Evolutionary conservation across 345 rosid genomes (phyloP).

Genomic region (Melaleuca quinquenervia): DNA sequence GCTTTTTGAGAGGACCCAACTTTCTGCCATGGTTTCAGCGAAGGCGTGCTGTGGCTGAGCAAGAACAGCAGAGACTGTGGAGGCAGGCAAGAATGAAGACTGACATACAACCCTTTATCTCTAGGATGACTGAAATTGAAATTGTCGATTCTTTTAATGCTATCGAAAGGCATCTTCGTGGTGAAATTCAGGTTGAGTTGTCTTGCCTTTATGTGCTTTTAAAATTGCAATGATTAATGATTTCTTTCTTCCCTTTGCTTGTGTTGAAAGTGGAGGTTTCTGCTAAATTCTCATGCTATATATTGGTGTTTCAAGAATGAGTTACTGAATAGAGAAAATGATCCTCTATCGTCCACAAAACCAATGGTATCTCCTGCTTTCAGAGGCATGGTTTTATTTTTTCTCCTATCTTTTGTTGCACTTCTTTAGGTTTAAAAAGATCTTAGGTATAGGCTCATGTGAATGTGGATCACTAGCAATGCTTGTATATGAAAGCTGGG

Average conservation of each 20-base stretch:
- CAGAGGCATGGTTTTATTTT: neutral
- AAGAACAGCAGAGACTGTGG: conserved; percentile 85
- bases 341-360: neutral
- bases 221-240: too few species aligned
- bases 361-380: neutral
- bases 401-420: neutral
- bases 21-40: conserved; percentile 94
- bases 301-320: neutral
- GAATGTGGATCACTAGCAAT: neutral
- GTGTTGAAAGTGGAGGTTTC: neutral
- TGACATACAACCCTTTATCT: conserved; percentile 50
- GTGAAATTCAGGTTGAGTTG: conserved; percentile 53
- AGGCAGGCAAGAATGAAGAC: conserved; percentile 76
- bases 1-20: conserved; percentile 83
- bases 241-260: neutral
- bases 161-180: conserved; percentile 64
- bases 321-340: neutral
- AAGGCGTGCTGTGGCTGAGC: conserved; percentile 66
- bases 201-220: neutral
- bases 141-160: conserved; percentile 85
- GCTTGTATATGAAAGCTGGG: neutral
- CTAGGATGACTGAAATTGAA: conserved; percentile 78
- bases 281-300: neutral
- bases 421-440: neutral
- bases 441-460: neutral